Percentiles rank a stretch among this genome's conserved stretches.
Conservation (phyloP, 192 early-diverging fungal species). For the Borealophlyctis nickersoniae region DNA sequence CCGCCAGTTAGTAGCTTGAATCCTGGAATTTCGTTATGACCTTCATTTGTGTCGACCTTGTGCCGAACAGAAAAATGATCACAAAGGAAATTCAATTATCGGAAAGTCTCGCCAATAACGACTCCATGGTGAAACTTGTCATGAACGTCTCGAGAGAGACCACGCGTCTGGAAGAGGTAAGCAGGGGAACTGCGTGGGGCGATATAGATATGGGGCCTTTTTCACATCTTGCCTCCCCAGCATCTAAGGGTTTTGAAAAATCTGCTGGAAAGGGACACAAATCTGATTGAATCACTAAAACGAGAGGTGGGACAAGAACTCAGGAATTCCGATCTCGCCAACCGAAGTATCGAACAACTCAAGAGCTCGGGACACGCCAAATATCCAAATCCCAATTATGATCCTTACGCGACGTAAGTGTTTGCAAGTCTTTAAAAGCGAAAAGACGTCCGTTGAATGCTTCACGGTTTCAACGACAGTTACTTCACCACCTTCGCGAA, state of each 20-base stretch:
- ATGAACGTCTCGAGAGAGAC: slow-evolving; percentile 20
- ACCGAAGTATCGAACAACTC: slow-evolving; percentile 37
- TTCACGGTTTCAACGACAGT: slow-evolving; percentile 9
- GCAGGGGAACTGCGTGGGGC: slow-evolving; percentile 10
- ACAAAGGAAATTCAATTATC: slow-evolving; percentile 26
- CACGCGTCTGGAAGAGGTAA: slow-evolving; percentile 14
- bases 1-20: background rate
- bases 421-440: background rate
- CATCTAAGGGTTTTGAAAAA: slow-evolving; percentile 36
- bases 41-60: background rate
- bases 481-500: slow-evolving; percentile 39
- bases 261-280: slow-evolving; percentile 35
- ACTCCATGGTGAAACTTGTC: background rate
- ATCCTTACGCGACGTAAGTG: slow-evolving; percentile 20
- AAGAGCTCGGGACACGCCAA: slow-evolving; percentile 4
- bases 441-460: background rate
- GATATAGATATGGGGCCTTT: background rate
- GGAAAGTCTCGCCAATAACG: slow-evolving; percentile 20
- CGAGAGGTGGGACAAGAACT: slow-evolving; percentile 27
- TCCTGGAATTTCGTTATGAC: background rate
- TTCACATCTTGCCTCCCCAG: slow-evolving; percentile 13
- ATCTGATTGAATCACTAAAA: slow-evolving; percentile 26
- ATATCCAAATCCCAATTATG: slow-evolving; percentile 23
- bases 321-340: slow-evolving; percentile 33
- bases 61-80: slow-evolving; percentile 24